A percentile compares a stretch with the other conserved stretches of the same genome.
Conservation (phyloP, 345 rosid species). For the Rhodamnia rubescens region DNA sequence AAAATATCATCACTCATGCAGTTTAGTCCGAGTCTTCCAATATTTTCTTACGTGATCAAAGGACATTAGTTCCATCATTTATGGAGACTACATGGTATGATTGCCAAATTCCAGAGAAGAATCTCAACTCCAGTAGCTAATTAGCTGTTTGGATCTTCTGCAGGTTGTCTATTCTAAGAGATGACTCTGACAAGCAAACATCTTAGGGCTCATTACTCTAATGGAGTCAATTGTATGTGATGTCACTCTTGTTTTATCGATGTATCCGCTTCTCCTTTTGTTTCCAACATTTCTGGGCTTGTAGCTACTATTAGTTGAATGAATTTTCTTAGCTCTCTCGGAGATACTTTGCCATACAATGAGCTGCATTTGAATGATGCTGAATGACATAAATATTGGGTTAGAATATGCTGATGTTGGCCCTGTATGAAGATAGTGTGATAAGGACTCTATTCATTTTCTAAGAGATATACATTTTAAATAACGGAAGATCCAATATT, state of each 20-base stretch:
- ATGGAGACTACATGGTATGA: neutral
- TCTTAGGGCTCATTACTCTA: neutral
- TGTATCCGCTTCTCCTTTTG: neutral
- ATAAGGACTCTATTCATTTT: neutral
- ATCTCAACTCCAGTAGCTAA: neutral
- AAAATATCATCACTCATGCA: neutral
- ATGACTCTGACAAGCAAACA: neutral
- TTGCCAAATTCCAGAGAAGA: neutral
- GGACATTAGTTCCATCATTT: neutral
- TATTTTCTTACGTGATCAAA: neutral
- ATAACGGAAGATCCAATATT: no score
- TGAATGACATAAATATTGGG: neutral
- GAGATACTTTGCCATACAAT: neutral
- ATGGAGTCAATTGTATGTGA: constrained; percentile 2
- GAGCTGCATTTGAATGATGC: neutral
- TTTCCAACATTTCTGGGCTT: neutral
- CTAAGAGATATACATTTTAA: neutral
- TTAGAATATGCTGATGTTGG: neutral
- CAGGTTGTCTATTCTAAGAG: neutral
- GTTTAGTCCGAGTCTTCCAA: neutral
- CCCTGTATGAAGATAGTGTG: neutral
- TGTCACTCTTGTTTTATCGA: neutral
- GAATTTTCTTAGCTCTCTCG: neutral
- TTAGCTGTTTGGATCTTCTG: neutral
- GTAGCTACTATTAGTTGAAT: neutral